A percentile compares a stretch with the other conserved stretches of the same genome.
Evolutionary conservation across 2,329 filamentous ascomycete genomes (phyloP).

Genomic region (Acarospora socialis): DNA sequence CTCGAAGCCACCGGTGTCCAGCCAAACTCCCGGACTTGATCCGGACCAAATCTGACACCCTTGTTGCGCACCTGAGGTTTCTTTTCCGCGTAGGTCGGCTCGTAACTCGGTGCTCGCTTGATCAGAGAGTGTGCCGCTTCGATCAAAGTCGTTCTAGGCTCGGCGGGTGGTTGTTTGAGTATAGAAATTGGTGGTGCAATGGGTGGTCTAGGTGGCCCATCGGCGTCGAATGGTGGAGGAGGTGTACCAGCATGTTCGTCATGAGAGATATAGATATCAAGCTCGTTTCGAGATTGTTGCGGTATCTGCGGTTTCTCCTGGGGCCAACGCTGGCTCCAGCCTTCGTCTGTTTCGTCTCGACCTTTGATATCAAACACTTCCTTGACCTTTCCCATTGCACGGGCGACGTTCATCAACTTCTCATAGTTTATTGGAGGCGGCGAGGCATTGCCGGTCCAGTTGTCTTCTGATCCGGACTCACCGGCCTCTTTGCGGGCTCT

Average conservation of each 20-base stretch:
- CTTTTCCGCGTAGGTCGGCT: not conserved
- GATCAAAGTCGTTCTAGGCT: not conserved
- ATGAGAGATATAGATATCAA: too few relatives aligned
- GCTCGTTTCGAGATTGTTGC: not conserved
- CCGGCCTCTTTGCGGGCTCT: too few relatives aligned
- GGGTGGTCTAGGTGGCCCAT: not conserved
- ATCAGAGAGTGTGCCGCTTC: not conserved
- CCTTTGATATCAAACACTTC: too few relatives aligned
- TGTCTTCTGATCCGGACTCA: too few relatives aligned
- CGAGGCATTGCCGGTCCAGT: too few relatives aligned
- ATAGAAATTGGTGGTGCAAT: not conserved
- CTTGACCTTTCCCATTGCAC: too few relatives aligned
- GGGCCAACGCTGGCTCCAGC: not conserved
- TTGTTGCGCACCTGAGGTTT: not conserved
- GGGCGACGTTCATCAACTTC: too few relatives aligned
- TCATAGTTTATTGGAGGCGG: too few relatives aligned
- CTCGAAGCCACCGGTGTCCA: not conserved
- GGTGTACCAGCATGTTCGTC: too few relatives aligned
- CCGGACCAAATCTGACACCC: conserved; percentile 1
- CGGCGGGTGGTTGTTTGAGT: not conserved
- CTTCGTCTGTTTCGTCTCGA: too few relatives aligned
- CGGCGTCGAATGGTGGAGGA: not conserved
- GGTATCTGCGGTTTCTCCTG: not conserved
- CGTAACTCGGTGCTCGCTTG: not conserved
- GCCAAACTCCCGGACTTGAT: conserved; percentile 4